These are phyloP conservation scores for Triticum turgidum DNA, from an alignment of 176 grass and related monocot genomes.

Conservation along the genomic window DNA sequence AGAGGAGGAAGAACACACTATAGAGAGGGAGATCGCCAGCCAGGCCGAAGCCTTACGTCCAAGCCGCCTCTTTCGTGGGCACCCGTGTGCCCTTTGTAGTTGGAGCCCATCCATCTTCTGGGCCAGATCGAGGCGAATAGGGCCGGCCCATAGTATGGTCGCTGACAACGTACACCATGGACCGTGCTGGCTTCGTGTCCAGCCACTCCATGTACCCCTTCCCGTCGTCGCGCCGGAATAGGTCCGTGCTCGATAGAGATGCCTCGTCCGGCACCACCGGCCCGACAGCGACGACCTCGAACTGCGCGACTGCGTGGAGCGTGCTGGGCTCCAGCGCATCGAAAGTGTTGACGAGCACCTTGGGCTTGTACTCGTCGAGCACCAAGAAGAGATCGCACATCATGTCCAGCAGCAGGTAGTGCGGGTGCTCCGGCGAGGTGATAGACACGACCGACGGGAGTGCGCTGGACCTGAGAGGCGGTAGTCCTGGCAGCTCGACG, in stretches of 20 bases:
- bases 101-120: no score
- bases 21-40: no score
- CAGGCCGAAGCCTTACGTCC: no score
- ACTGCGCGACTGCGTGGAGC: not conserved
- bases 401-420: not conserved
- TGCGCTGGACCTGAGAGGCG: conserved; percentile 19
- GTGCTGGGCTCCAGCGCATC: conserved; percentile 37
- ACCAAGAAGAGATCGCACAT: not conserved
- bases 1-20: no score
- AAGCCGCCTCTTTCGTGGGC: no score
- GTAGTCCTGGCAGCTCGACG: conserved; percentile 25
- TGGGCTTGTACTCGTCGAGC: conserved; percentile 21
- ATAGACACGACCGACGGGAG: conserved; percentile 27
- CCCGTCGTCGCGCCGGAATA: not conserved
- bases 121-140: no score
- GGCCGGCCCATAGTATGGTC: no score
- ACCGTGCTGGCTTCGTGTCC: conserved; percentile 41
- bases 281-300: conserved; percentile 36
- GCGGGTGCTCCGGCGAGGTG: not conserved
- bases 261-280: conserved; percentile 14
- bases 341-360: conserved; percentile 48
- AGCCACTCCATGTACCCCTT: conserved; percentile 48
- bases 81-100: no score
- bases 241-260: not conserved
- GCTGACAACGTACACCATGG: conserved; percentile 40